A percentile compares a stretch with the other conserved stretches of the same genome.
Conservation (phyloP, 1,139 yeast species). For the Suhomyces kunorum region DNA sequence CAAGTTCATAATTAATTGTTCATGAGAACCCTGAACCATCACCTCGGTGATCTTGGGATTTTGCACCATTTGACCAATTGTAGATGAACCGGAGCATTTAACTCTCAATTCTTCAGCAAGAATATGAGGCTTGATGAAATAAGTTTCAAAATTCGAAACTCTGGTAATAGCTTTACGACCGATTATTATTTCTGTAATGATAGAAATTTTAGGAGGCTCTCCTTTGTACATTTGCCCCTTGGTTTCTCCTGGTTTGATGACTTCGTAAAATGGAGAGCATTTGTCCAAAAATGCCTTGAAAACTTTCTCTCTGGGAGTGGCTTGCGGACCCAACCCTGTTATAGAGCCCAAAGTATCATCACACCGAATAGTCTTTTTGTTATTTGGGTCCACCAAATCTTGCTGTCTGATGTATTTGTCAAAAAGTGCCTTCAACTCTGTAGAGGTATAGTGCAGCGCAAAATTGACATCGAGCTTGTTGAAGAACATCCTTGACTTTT, state of each 20-base stretch:
- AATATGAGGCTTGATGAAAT: conserved; percentile 61
- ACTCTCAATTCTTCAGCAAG: conserved; percentile 71
- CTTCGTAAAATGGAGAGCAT: conserved; percentile 59
- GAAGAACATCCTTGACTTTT: conserved; percentile 51
- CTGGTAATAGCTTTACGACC: conserved; percentile 82
- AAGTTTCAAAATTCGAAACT: conserved; percentile 68
- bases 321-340: conserved; percentile 24
- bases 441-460: conserved; percentile 48
- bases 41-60: conserved; percentile 66
- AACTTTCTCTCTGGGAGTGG: conserved; percentile 54
- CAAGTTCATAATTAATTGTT: conserved; percentile 56
- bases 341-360: conserved; percentile 47
- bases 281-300: conserved; percentile 49
- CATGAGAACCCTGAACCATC: conserved; percentile 89
- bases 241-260: conserved; percentile 50
- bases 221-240: conserved; percentile 56
- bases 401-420: conserved; percentile 56
- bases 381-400: conserved; percentile 45
- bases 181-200: conserved; percentile 73
- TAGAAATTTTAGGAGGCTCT: conserved; percentile 61
- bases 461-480: conserved; percentile 41
- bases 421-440: conserved; percentile 54
- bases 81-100: conserved; percentile 86
- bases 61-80: conserved; percentile 58
- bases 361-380: conserved; percentile 53